These are phyloP conservation scores for Nitzschia sp. DNA, from an alignment of 108 stramenopile species.

Conservation along the genomic window DNA sequence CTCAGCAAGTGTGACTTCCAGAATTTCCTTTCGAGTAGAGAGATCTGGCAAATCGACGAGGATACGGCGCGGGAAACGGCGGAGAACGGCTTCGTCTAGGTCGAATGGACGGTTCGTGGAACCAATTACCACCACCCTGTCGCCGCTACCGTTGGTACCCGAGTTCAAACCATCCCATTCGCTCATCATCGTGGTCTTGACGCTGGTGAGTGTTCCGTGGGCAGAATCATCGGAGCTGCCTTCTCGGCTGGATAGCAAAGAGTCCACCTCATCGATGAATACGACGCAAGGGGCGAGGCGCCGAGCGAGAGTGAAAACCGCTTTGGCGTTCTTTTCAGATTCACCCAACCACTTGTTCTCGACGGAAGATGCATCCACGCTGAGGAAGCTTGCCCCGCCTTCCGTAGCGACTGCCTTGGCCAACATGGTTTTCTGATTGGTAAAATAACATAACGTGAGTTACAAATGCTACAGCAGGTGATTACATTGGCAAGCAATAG, in stretches of 20 bases:
- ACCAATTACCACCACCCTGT: constrained; percentile 95
- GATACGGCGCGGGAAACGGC: constrained; percentile 94
- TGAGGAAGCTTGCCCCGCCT: constrained; percentile 95
- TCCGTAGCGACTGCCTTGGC: constrained; percentile 99
- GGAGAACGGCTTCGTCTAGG: constrained; percentile 95
- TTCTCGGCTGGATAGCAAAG: constrained; percentile 86
- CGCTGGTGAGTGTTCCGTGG: constrained; percentile 95
- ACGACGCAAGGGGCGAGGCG: constrained; percentile 95
- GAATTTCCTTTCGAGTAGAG: constrained; percentile 86
- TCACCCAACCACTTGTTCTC: constrained; percentile 99
- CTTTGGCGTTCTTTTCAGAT: constrained; percentile 97
- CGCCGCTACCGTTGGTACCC: constrained; percentile 86
- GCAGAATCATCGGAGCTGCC: constrained; percentile 94
- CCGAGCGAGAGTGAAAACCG: constrained; percentile 98
- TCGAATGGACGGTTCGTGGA: constrained; percentile 97
- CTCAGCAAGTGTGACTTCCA: constrained; percentile 88
- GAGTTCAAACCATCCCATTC: constrained; percentile 98
- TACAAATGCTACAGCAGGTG: no score
- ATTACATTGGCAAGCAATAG: no score
- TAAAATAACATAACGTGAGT: no score
- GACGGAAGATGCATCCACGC: constrained; percentile 94
- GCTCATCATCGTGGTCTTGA: constrained; percentile 96
- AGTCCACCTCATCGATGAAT: constrained; percentile 97
- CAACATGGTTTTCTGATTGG: constrained; percentile 77
- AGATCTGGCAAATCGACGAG: constrained; percentile 96